A percentile compares a stretch with the other conserved stretches of the same genome.
These are phyloP conservation scores for Boletellus ananiceps DNA, from an alignment of 768 basidiomycete species.

Conservation along the genomic window DNA sequence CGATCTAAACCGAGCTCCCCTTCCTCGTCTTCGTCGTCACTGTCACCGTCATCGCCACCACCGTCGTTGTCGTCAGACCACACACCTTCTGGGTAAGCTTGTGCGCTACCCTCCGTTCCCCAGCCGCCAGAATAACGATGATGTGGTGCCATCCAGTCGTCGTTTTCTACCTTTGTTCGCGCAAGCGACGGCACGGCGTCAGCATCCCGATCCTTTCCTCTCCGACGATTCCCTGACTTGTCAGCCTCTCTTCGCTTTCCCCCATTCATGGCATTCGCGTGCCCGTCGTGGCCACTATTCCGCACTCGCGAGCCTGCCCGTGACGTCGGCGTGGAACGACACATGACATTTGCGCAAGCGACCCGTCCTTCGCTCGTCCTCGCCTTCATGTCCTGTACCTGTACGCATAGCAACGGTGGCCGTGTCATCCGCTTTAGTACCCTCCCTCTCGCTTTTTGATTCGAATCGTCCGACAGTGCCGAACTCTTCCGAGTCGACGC, in stretches of 20 bases:
- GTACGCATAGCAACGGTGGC: conserved; percentile 34
- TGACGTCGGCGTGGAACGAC: conserved; percentile 67
- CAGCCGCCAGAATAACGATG: conserved; percentile 33
- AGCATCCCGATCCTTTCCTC: conserved; percentile 29
- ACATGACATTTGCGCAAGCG: conserved; percentile 53
- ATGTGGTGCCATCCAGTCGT: conserved; percentile 42
- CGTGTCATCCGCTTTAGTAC: conserved; percentile 4
- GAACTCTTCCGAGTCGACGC: conserved; percentile 23
- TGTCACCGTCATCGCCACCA: conserved; percentile 36
- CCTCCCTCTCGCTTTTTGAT: conserved; percentile 19
- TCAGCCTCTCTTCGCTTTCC: conserved; percentile 25
- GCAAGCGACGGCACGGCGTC: conserved; percentile 56
- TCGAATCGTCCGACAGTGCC: conserved; percentile 24
- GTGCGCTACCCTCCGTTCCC: conserved; percentile 23
- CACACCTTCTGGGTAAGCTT: conserved; percentile 9
- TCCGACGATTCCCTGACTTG: conserved; percentile 17
- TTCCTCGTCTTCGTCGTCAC: conserved; percentile 41
- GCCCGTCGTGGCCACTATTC: conserved; percentile 21
- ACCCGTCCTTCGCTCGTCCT: conserved; percentile 35
- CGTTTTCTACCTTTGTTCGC: conserved; percentile 56
- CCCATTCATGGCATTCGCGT: conserved; percentile 7
- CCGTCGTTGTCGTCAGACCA: conserved; percentile 28
- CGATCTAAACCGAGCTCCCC: conserved; percentile 62
- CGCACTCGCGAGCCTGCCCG: conserved; percentile 47
- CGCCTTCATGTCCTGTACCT: conserved; percentile 30